These are phyloP conservation scores for Clathrospora elynae DNA, from an alignment of 2,329 filamentous ascomycete genomes.

Conservation along the genomic window DNA sequence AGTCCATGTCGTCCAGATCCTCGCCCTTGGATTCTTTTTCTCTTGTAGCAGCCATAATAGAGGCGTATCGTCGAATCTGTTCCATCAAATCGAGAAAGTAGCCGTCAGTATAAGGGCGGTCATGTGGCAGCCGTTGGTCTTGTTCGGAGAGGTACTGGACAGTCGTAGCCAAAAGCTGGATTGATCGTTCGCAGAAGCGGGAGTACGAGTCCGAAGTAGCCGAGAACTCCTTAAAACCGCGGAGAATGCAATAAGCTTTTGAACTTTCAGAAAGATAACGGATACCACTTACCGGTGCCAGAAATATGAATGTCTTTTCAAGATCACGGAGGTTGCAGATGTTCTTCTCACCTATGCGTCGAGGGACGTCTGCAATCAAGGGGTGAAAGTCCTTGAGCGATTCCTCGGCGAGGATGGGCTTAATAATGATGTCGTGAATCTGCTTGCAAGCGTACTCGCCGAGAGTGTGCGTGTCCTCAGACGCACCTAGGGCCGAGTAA, in stretches of 20 bases:
- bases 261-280: constrained; percentile 60
- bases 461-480: constrained; percentile 61
- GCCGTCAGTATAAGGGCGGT: constrained; percentile 90
- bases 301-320: constrained; percentile 89
- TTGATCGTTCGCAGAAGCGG: constrained; percentile 86
- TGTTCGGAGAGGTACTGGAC: constrained; percentile 83
- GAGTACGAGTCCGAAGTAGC: constrained; percentile 75
- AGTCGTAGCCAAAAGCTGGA: constrained; percentile 87
- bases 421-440: constrained; percentile 78
- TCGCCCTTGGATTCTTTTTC: constrained; percentile 66
- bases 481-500: constrained; percentile 47
- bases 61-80: constrained; percentile 88
- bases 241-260: constrained; percentile 69
- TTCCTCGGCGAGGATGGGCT: constrained; percentile 74
- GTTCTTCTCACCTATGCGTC: constrained; percentile 79
- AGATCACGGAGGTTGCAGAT: constrained; percentile 91
- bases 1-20: constrained; percentile 57
- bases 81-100: constrained; percentile 97
- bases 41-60: constrained; percentile 77
- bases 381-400: constrained; percentile 79
- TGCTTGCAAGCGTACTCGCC: constrained; percentile 73
- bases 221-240: constrained; percentile 72
- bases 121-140: constrained; percentile 81
- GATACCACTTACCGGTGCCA: constrained; percentile 84
- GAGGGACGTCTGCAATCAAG: constrained; percentile 77